Evolutionary conservation across 2,329 filamentous ascomycete genomes (phyloP), one percentile per base, ranked within the genome.

Genomic region (Fusarium metavorans): DNA sequence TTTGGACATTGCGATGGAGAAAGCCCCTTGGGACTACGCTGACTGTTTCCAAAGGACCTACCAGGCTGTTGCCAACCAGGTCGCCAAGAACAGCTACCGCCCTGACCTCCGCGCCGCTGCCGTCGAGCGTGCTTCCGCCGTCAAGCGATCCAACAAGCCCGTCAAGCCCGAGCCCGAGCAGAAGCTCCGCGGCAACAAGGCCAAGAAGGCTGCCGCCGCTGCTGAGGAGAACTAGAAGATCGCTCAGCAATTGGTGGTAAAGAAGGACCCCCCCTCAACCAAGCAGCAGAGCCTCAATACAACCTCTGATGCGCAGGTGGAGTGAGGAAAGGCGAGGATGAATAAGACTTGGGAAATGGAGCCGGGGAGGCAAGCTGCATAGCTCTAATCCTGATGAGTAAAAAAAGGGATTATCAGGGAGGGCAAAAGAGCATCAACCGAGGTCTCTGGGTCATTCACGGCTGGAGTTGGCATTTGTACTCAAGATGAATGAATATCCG

Each of bases 1-100:
- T 64, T 25, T 45, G 27, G 37, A 13, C 23, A 25, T 20, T 27
- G 34, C 30, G 20, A 60, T 41, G 50, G n/a, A 16, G 13, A 35
- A 41, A 9, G 20, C 2, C 18, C 11, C 34, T 3, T 11, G 35
- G 37, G 25, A 62, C 25, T 35, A 35, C 34, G 50, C 75, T 79
- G 67, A 78, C 68, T 9, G 34, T 20, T 71, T 70, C 81, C 70
- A 60, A 77, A 97, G 95, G 91, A 93, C 93, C 87, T 98, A 95
- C 92, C 94, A 93, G 88, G 90, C 90, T 81, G 91, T 98, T 84
- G 95, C 95, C 87, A 93, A 91, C 88, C 88, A 89, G 84, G 91
- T 92, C 80, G 93, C 95, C 85, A 95, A 95, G 91, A 90, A 90
- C 84, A 91, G 92, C 83, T 99, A 98, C 93, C 94, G 94, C 80